phyloP scores from a whole-genome alignment of 306 rosid species.

The Vachellia pachyceras region DNA sequence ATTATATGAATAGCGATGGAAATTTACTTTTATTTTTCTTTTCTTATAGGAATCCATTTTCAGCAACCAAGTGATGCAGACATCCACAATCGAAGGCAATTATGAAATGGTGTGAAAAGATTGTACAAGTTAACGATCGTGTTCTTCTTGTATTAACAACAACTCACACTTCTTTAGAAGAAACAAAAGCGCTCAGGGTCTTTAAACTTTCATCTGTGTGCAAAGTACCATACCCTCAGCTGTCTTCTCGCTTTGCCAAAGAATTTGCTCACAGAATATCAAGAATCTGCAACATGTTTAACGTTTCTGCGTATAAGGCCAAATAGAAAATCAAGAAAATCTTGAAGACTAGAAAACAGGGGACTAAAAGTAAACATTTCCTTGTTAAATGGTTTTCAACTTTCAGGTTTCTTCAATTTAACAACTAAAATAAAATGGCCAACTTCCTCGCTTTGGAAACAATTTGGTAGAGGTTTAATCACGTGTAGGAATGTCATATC shows the following conservation, averaged over 20 bases:
- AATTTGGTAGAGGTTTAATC: slow-evolving; percentile 6
- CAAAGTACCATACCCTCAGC: slow-evolving; percentile 39
- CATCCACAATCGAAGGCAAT: slow-evolving; percentile 5
- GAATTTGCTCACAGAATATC: slow-evolving; percentile 70
- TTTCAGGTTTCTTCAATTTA: background rate
- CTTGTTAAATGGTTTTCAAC: background rate
- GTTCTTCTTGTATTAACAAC: slow-evolving; percentile 1
- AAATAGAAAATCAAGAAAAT: slow-evolving; percentile 16
- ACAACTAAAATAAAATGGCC: slow-evolving; percentile 17
- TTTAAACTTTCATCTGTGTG: slow-evolving; percentile 21
- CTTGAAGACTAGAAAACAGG: background rate
- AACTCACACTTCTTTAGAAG: slow-evolving; percentile 26
- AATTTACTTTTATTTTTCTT: background rate
- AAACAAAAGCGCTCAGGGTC: slow-evolving; percentile 26
- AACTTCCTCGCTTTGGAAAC: background rate
- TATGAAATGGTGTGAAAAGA: background rate
- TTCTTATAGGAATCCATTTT: background rate
- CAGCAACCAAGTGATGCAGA: background rate
- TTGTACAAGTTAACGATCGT: background rate
- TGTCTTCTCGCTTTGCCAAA: slow-evolving; percentile 32
- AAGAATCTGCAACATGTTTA: slow-evolving; percentile 70
- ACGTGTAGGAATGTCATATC: slow-evolving; percentile 5
- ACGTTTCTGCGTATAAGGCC: slow-evolving; percentile 33
- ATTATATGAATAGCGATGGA: background rate
- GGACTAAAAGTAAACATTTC: background rate